phyloP scores from a whole-genome alignment of 805 yeast genomes.

The Saccharomycopsis fodiens region DNA sequence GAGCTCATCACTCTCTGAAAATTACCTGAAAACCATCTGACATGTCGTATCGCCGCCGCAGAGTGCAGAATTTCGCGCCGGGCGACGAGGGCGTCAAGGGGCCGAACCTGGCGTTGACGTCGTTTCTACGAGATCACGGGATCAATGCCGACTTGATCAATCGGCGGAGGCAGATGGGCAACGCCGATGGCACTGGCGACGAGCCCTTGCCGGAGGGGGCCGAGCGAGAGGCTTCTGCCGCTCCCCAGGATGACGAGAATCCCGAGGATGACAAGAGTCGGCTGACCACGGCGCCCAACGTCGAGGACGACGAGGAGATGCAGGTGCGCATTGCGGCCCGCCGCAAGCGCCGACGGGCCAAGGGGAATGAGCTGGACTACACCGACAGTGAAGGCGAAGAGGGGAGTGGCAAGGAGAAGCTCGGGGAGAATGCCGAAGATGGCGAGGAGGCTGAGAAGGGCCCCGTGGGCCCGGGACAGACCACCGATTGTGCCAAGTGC shows the following conservation, averaged over 20 bases:
- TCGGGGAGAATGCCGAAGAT: conserved; percentile 20
- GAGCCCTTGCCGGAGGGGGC: conserved; percentile 23
- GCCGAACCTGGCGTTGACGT: conserved; percentile 84
- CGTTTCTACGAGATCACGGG: conserved; percentile 82
- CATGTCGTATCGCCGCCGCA: conserved; percentile 22
- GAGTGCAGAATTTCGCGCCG: not conserved
- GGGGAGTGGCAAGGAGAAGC: conserved; percentile 28
- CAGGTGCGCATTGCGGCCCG: conserved; percentile 34
- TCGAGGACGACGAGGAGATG: conserved; percentile 23
- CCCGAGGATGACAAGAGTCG: conserved; percentile 17
- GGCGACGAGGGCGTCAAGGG: conserved; percentile 31
- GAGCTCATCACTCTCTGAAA: not conserved
- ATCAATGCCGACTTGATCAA: conserved; percentile 77
- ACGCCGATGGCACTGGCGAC: conserved; percentile 29
- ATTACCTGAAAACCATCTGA: too few relatives aligned
- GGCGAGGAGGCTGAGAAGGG: conserved; percentile 23
- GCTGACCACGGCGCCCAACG: conserved; percentile 8
- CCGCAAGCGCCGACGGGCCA: conserved; percentile 34
- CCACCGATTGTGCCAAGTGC: conserved; percentile 60
- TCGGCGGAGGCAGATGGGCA: conserved; percentile 33
- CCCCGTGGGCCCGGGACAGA: conserved; percentile 45
- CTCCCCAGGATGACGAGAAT: conserved; percentile 8
- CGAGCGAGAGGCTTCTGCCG: conserved; percentile 8
- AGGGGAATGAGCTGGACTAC: conserved; percentile 25
- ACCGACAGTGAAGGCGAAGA: conserved; percentile 29